These are phyloP conservation scores for Raffaelea albimanens DNA, from an alignment of 2,329 filamentous ascomycete genomes.

Conservation along the genomic window DNA sequence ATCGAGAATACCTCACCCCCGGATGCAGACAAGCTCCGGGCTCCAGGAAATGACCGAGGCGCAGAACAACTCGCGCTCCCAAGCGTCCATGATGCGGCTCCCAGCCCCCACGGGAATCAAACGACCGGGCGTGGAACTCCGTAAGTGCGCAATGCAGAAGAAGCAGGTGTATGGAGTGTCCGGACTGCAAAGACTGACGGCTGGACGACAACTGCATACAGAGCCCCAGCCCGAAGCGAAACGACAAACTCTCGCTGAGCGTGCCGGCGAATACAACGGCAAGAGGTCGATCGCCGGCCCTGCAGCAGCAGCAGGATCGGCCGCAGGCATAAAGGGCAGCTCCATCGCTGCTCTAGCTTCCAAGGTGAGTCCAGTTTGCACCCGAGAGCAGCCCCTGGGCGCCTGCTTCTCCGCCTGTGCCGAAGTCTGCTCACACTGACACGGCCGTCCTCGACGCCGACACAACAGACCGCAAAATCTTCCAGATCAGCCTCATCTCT, in stretches of 20 bases:
- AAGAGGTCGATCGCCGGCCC: constrained; percentile 8
- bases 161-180: too few relatives aligned
- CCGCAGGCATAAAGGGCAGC: not conserved
- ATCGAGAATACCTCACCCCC: constrained; percentile 15
- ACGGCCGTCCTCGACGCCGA: too few relatives aligned
- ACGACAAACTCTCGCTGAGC: constrained; percentile 48
- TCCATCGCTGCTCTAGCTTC: constrained; percentile 1
- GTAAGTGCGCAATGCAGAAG: constrained; percentile 13
- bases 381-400: too few relatives aligned
- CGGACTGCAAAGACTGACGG: too few relatives aligned
- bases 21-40: constrained; percentile 11
- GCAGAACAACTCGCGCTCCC: constrained; percentile 45
- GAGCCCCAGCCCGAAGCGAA: constrained; percentile 48
- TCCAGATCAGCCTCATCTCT: too few relatives aligned
- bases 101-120: constrained; percentile 36
- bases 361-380: not conserved
- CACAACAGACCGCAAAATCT: too few relatives aligned
- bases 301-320: not conserved
- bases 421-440: too few relatives aligned
- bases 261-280: constrained; percentile 39
- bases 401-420: too few relatives aligned
- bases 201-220: too few relatives aligned
- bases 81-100: constrained; percentile 16
- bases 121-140: constrained; percentile 25
- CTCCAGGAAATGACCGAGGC: constrained; percentile 50